phyloP scores from a whole-genome alignment of 2,329 filamentous ascomycete genomes.

The Trichoderma sp. region DNA sequence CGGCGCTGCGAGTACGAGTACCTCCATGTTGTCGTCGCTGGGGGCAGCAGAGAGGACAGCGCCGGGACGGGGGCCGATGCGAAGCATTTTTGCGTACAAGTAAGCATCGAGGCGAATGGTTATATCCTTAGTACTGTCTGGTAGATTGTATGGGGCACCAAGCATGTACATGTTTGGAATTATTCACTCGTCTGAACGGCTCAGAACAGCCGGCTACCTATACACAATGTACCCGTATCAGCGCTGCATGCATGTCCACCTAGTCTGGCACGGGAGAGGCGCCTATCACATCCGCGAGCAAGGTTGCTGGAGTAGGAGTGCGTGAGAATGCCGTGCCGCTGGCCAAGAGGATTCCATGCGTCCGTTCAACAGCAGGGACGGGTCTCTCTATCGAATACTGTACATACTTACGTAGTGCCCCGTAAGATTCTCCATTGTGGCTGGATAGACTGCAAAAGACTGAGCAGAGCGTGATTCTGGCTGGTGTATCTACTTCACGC shows the following conservation, averaged over 20 bases:
- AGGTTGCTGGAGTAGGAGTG: background rate
- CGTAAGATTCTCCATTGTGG: background rate
- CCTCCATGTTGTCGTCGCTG: background rate
- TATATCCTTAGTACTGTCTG: background rate
- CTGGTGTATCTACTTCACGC: background rate
- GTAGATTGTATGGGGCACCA: background rate
- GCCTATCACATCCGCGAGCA: background rate
- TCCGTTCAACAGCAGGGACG: background rate
- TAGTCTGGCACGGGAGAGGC: background rate
- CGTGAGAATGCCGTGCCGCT: slow-evolving; percentile 1
- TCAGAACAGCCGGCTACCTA: background rate
- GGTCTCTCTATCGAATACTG: background rate
- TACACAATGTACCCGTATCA: background rate
- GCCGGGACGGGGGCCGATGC: background rate
- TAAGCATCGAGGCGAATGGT: background rate
- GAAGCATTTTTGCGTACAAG: background rate
- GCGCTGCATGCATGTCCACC: background rate
- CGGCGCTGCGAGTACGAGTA: background rate
- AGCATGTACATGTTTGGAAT: background rate
- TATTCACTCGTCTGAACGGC: background rate
- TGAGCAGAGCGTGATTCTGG: background rate
- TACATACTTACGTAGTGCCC: background rate
- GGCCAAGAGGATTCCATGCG: background rate
- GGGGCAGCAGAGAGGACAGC: background rate
- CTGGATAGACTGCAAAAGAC: background rate